A percentile compares a stretch with the other conserved stretches of the same genome.
phyloP scores from a whole-genome alignment of 805 yeast genomes.

The Spathaspora passalidarum region DNA sequence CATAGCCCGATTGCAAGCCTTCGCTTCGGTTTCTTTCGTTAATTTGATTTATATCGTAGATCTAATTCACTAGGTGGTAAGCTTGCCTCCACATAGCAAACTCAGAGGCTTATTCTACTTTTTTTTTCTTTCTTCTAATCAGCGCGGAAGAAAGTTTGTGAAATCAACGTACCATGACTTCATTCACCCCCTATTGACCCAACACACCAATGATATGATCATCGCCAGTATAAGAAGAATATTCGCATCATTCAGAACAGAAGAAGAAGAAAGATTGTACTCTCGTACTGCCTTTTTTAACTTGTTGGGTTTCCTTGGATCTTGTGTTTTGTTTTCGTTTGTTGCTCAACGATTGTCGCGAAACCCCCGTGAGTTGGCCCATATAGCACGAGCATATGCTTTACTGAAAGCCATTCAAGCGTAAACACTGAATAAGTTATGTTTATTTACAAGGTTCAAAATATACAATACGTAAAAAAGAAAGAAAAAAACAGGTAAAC shows the following conservation, averaged over 20 bases:
- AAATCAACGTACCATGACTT: too few relatives aligned
- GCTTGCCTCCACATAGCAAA: too few relatives aligned
- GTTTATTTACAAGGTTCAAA: constrained; percentile 1
- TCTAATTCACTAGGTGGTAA: too few relatives aligned
- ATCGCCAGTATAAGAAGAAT: constrained; percentile 74
- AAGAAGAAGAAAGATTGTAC: constrained; percentile 76
- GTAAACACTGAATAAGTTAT: background rate
- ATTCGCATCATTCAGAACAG: constrained; percentile 79
- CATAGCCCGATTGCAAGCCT: too few relatives aligned
- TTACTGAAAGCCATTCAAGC: constrained; percentile 22
- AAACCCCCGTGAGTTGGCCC: constrained; percentile 29
- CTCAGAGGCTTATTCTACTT: too few relatives aligned
- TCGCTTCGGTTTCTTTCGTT: too few relatives aligned
- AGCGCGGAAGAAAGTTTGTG: too few relatives aligned
- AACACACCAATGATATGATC: constrained; percentile 37
- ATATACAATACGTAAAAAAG: background rate
- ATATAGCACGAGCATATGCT: constrained; percentile 25
- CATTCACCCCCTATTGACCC: too few relatives aligned
- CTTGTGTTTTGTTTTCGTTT: constrained; percentile 77
- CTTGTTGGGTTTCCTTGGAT: constrained; percentile 73
- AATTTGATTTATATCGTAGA: too few relatives aligned
- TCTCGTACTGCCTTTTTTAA: constrained; percentile 78
- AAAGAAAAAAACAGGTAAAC: background rate
- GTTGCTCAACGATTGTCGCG: constrained; percentile 60
- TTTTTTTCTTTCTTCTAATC: background rate